Conservation (phyloP, 345 rosid genomes). For the Citrus maxima region DNA sequence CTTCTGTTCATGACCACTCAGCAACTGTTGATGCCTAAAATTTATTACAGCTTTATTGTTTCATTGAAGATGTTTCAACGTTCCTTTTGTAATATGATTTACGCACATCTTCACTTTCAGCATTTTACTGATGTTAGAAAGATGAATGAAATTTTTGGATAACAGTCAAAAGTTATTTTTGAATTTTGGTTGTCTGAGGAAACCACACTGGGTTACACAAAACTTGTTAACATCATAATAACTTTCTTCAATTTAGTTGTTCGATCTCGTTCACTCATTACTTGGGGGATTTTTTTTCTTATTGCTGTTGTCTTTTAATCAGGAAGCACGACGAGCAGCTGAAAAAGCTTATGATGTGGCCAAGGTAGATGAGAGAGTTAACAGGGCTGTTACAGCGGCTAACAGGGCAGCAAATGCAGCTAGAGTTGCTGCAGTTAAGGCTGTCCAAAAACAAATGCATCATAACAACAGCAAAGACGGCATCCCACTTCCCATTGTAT, state of each 20-base stretch:
- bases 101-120: background rate
- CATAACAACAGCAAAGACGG: constrained; percentile 38
- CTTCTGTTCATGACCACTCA: background rate
- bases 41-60: background rate
- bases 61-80: background rate
- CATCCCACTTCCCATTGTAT: constrained; percentile 50
- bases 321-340: constrained; percentile 87
- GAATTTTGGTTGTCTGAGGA: background rate
- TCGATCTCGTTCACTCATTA: background rate
- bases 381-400: constrained; percentile 79
- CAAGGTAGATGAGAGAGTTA: constrained; percentile 93
- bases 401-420: constrained; percentile 92
- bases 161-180: background rate
- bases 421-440: constrained; percentile 81
- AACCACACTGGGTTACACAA: background rate
- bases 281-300: background rate
- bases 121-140: background rate
- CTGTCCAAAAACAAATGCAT: constrained; percentile 75
- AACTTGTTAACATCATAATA: background rate
- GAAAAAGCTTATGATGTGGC: constrained; percentile 82
- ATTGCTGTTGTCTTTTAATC: constrained; percentile 18
- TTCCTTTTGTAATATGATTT: background rate
- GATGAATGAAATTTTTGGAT: background rate
- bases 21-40: background rate
- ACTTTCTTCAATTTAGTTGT: background rate